A percentile compares a stretch with the other conserved stretches of the same genome.
Evolutionary conservation across 2,329 filamentous ascomycete genomes (phyloP).

Genomic region (Talaromyces pinophilus): DNA sequence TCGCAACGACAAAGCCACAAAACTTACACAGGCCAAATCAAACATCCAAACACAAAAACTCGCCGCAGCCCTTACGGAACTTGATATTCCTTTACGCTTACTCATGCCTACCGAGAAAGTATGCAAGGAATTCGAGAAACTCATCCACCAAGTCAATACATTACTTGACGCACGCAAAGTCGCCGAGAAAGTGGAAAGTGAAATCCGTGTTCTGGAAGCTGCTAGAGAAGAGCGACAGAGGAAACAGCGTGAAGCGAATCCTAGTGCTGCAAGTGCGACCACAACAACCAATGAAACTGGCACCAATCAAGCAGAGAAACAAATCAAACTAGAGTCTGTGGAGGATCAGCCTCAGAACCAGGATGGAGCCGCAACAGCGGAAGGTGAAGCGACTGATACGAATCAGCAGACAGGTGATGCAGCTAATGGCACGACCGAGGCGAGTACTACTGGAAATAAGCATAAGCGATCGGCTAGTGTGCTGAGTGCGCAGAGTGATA

Average conservation of each 20-base stretch:
- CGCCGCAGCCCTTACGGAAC: constrained; percentile 49
- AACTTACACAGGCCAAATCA: constrained; percentile 53
- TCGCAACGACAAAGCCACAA: constrained; percentile 63
- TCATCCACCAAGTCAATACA: constrained; percentile 50
- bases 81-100: constrained; percentile 49
- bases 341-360: constrained; percentile 29
- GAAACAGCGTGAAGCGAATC: constrained; percentile 33
- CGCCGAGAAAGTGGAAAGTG: constrained; percentile 50
- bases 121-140: constrained; percentile 52
- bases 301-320: constrained; percentile 30
- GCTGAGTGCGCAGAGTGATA: constrained; percentile 68
- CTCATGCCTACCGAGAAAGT: constrained; percentile 54
- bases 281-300: constrained; percentile 14
- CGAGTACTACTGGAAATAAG: constrained; percentile 26
- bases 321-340: constrained; percentile 39
- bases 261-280: constrained; percentile 12
- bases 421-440: constrained; percentile 25
- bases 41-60: constrained; percentile 54
- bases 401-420: neutral
- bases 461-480: constrained; percentile 85
- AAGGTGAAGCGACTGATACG: neutral
- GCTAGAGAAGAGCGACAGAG: constrained; percentile 43
- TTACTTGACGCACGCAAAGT: constrained; percentile 52
- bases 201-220: constrained; percentile 51
- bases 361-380: neutral